A percentile compares a stretch with the other conserved stretches of the same genome.
Evolutionary conservation across 1,139 yeast genomes (phyloP).

Genomic region (Saccharomyces hybrid): DNA sequence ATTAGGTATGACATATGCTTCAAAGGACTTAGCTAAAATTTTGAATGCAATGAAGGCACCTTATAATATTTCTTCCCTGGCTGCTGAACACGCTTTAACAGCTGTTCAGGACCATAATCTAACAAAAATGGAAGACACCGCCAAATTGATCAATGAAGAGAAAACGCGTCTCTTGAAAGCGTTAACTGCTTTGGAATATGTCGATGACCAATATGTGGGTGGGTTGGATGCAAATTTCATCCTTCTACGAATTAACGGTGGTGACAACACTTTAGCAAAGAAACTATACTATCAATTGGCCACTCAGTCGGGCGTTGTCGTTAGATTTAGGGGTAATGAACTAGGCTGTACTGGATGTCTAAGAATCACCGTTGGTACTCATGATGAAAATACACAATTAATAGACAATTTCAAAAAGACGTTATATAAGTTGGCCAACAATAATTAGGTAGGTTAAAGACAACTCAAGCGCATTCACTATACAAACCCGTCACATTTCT

Average conservation of each 20-base stretch:
- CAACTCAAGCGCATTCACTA: background rate
- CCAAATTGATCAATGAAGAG: slow-evolving; percentile 45
- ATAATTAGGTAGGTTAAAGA: background rate
- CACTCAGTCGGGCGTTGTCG: slow-evolving; percentile 64
- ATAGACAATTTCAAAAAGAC: slow-evolving; percentile 43
- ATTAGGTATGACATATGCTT: slow-evolving; percentile 70
- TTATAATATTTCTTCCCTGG: slow-evolving; percentile 79
- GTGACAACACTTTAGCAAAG: slow-evolving; percentile 59
- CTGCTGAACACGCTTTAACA: slow-evolving; percentile 67
- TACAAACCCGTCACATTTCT: background rate
- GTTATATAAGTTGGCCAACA: slow-evolving; percentile 28
- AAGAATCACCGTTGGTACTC: slow-evolving; percentile 81
- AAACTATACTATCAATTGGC: slow-evolving; percentile 65
- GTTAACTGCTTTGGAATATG: slow-evolving; percentile 47
- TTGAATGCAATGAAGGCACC: slow-evolving; percentile 93
- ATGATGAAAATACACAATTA: slow-evolving; percentile 56
- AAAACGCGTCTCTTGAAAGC: slow-evolving; percentile 46
- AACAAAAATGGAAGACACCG: slow-evolving; percentile 48
- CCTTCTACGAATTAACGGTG: slow-evolving; percentile 56
- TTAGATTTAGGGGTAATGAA: slow-evolving; percentile 85
- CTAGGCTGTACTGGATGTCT: slow-evolving; percentile 81
- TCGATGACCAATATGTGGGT: slow-evolving; percentile 66
- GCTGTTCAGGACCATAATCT: slow-evolving; percentile 61
- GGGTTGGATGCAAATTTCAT: slow-evolving; percentile 85
- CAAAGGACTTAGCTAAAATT: slow-evolving; percentile 50